Evolutionary conservation across 108 stramenopile species (phyloP).

Genomic region (Nitzschia sp.): DNA sequence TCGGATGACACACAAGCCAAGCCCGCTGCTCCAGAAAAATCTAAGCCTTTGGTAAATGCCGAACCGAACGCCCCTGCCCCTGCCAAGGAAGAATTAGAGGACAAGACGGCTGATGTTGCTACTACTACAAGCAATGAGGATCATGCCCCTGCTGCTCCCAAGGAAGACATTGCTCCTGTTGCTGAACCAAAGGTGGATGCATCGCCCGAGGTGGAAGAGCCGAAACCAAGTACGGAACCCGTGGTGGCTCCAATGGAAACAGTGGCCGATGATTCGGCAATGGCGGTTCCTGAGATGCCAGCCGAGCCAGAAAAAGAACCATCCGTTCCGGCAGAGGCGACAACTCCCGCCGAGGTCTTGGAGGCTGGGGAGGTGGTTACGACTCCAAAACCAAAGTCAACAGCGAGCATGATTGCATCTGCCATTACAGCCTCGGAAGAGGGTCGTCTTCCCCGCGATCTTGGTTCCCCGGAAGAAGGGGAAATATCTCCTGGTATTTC

Average conservation of each 20-base stretch:
- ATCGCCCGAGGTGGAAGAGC: background rate
- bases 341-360: background rate
- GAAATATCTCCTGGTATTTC: slow-evolving; percentile 24
- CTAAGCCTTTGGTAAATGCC: background rate
- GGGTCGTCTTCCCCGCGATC: background rate
- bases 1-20: background rate
- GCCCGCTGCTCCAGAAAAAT: background rate
- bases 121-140: background rate
- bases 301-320: background rate
- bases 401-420: background rate
- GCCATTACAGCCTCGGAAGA: background rate
- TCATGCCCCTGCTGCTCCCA: background rate
- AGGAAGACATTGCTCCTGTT: background rate
- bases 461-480: slow-evolving; percentile 20
- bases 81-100: background rate
- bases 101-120: background rate
- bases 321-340: background rate
- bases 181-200: background rate
- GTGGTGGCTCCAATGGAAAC: background rate
- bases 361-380: background rate
- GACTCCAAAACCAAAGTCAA: background rate
- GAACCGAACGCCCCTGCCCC: background rate
- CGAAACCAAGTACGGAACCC: background rate
- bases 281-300: background rate
- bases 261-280: background rate